Evolutionary conservation across 2,329 filamentous ascomycete species (phyloP), one percentile per base, ranked within the genome.

Genomic region (Thielaviopsis punctulata): DNA sequence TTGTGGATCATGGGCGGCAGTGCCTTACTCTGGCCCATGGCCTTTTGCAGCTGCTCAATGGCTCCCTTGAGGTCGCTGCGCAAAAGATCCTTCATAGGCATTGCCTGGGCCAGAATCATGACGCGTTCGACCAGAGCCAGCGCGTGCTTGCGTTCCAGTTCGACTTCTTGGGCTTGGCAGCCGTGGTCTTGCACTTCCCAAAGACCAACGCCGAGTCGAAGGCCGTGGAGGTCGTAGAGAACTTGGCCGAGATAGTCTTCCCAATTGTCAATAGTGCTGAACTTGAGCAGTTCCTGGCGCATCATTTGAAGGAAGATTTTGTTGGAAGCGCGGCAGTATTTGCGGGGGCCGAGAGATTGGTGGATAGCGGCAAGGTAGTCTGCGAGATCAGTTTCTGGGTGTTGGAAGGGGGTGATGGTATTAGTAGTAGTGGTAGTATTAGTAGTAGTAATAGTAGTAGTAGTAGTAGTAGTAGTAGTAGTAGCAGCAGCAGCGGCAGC

Each of bases 31-130:
- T 77, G 76, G 1, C 86, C 87, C 51, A 96, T 82, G 4, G 86
- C 82, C 58, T 86, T 81, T 63, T 96, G 89, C 66, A 98, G 86
- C 59, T 89, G 88, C 55, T 98, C 92, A 54, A 98, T 92, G 0
- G 88, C 87, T 15, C 75, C 79, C 63, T 90, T 93, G 51, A 98
- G 71, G 52, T 96, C 87, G 15, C 88, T 92, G 64, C 94, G 96
- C 15, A 88, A 77, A 18, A 96, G 69, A 58, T 96, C 92, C 60
- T 90, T 94, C 69, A 94, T 84, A 21, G 86, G 82, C 71, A 95
- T 82, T 56, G 84, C 81, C 48, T 82, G 82, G 2, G 86, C 86
- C 54, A 95, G 79, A 33, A 78, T 71, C 61, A 93, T 82, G 36
- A 96, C 77, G 61, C 89, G 85, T 56, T 94, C 85, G 10, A 95